Base-by-base conservation (phyloP, 225 moss, liverwort and hornwort genomes). In the Physcomitrium patens region DNA sequence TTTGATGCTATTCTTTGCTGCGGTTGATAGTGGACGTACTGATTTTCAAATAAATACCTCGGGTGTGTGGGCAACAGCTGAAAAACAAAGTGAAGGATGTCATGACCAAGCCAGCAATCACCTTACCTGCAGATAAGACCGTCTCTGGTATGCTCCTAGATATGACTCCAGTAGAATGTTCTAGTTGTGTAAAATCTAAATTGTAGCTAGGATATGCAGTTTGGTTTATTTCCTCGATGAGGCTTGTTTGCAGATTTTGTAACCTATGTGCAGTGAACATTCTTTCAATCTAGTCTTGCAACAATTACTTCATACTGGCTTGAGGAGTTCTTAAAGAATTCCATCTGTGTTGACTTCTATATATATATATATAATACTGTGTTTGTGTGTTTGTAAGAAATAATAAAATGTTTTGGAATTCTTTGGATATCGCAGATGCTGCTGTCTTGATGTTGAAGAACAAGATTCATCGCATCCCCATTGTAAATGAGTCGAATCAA, bases 401-500 rank as follows among this genome's bases (percentile, higher is more conserved):
- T 47, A 24, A 19, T 28, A 51, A 12, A 15, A 46, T 45, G 56
- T 6, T 44, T 55, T 74, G 43, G 65, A 58, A 60, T 48, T 2
- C n/a, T 61, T 26, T 77, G 31, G 55, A 46, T 56, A 11, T 76
- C 55, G 1, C 89, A 93, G 95, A 93, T 41, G 96, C 96, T 78
- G 96, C 96, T 6, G 83, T 91, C 48, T 75, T 96, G 80, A 96
- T 96, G 96, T 70, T 96, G 78, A 96, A 93, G 82, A 91, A 91
- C 85, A 93, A 96, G 81, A 85, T 96, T 54, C 96, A 96, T 76
- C 96, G 96, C 53, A 95, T 95, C 72, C 95, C 95, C 31, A 65
- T 95, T 71, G 84, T 90, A 61, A 95, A 95, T 58, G 77, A 88
- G 5, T 65, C 59, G 5, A 63, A 63, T 47, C 92, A 93, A 88